Conservation (phyloP, 768 basidiomycete genomes). For the Pleurotus citrinopileatus region DNA sequence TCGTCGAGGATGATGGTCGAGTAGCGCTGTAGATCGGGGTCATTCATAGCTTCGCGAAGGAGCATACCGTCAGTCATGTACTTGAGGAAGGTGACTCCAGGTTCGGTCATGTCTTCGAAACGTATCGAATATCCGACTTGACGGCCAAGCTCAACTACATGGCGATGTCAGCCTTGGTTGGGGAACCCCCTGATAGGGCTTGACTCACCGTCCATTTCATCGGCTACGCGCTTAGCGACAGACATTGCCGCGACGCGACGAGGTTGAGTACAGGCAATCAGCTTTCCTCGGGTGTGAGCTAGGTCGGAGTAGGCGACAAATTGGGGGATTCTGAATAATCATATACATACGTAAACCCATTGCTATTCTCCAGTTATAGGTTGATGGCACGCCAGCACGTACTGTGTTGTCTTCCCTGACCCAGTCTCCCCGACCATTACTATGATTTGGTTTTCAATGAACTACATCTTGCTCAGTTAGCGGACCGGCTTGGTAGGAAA, state of each 20-base stretch:
- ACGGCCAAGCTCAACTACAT: slow-evolving; percentile 81
- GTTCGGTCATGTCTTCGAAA: slow-evolving; percentile 95
- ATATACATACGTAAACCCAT: neutral
- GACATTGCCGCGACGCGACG: slow-evolving; percentile 96
- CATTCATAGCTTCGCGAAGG: slow-evolving; percentile 97
- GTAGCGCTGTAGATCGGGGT: slow-evolving; percentile 83
- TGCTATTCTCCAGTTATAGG: neutral
- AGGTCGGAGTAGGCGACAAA: slow-evolving; percentile 93
- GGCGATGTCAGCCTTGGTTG: neutral
- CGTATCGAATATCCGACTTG: slow-evolving; percentile 98
- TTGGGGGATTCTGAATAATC: slow-evolving; percentile 76
- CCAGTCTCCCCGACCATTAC: slow-evolving; percentile 94
- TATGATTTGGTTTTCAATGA: slow-evolving; percentile 78
- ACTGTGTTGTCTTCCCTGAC: slow-evolving; percentile 95
- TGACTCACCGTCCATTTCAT: slow-evolving; percentile 89
- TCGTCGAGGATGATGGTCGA: slow-evolving; percentile 99
- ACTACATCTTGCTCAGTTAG: slow-evolving; percentile 40
- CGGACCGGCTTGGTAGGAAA: slow-evolving; percentile 3
- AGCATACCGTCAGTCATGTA: slow-evolving; percentile 99
- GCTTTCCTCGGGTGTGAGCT: slow-evolving; percentile 83
- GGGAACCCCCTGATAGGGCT: neutral
- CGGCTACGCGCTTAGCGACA: slow-evolving; percentile 96
- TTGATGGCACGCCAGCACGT: slow-evolving; percentile 28
- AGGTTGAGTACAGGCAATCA: slow-evolving; percentile 96
- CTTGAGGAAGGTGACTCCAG: slow-evolving; percentile 91